Evolutionary conservation across 2,329 filamentous ascomycete species (phyloP).

Genomic region (Cladosporium sp.): DNA sequence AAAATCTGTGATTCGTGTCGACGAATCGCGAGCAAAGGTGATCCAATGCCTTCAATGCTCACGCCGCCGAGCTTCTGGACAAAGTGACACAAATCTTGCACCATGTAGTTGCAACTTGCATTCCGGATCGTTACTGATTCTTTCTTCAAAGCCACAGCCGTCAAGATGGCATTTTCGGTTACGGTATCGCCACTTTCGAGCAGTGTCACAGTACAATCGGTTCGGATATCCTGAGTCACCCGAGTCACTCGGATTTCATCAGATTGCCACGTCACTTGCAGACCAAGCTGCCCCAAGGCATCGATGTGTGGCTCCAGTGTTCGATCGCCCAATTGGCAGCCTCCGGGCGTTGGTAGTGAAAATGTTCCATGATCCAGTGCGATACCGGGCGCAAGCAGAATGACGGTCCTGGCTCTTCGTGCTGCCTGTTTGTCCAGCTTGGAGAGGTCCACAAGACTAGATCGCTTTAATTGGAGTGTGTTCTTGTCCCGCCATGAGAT

Average conservation of each 20-base stretch:
- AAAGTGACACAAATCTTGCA: slow-evolving; percentile 4
- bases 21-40: neutral
- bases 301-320: slow-evolving; percentile 3
- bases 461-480: neutral
- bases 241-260: neutral
- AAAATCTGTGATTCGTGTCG: neutral
- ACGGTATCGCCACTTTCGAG: slow-evolving; percentile 1
- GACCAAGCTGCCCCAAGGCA: neutral
- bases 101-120: slow-evolving; percentile 7
- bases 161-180: slow-evolving; percentile 1
- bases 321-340: slow-evolving; percentile 1
- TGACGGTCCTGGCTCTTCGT: neutral
- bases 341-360: neutral
- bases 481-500: neutral
- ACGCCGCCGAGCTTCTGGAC: neutral
- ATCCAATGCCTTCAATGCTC: neutral
- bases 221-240: neutral
- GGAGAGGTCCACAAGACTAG: neutral
- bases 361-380: neutral
- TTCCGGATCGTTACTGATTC: neutral
- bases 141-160: neutral
- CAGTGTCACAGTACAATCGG: neutral
- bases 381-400: neutral
- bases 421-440: neutral
- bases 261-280: neutral